These are phyloP conservation scores for Aureobasidium pullulans DNA, from an alignment of 2,329 filamentous ascomycete genomes.

Conservation along the genomic window DNA sequence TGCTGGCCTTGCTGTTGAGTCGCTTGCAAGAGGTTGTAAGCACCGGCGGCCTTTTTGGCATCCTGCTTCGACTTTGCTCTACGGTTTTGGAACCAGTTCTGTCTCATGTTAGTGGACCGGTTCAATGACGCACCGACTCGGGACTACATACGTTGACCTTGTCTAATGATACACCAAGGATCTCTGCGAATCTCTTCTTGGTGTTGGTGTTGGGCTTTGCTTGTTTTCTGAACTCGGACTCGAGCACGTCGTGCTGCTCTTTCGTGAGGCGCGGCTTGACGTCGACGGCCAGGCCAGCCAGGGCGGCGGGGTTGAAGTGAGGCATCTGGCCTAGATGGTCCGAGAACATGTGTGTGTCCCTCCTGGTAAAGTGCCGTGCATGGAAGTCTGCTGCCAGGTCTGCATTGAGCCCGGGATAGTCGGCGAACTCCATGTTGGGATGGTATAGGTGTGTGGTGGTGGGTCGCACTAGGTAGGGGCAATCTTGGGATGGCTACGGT, in stretches of 20 bases:
- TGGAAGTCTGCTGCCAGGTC: conserved; percentile 17
- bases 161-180: conserved; percentile 42
- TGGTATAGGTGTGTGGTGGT: neutral
- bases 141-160: conserved; percentile 44
- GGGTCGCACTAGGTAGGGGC: neutral
- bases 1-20: conserved; percentile 16
- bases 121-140: neutral
- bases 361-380: conserved; percentile 16
- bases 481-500: neutral
- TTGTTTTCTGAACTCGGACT: conserved; percentile 41
- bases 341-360: conserved; percentile 11
- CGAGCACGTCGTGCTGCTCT: conserved; percentile 46
- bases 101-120: conserved; percentile 6
- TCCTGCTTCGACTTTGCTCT: conserved; percentile 48
- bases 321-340: conserved; percentile 11
- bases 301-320: conserved; percentile 19
- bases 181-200: conserved; percentile 44
- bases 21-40: conserved; percentile 21
- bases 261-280: conserved; percentile 47
- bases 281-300: conserved; percentile 27
- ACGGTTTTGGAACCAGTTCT: conserved; percentile 51
- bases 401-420: conserved; percentile 16
- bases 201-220: conserved; percentile 43
- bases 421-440: conserved; percentile 17
- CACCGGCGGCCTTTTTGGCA: conserved; percentile 37